Evolutionary conservation across 768 basidiomycete species (phyloP), one percentile per base, ranked within the genome.

Genomic region (Boletus huronensis): DNA sequence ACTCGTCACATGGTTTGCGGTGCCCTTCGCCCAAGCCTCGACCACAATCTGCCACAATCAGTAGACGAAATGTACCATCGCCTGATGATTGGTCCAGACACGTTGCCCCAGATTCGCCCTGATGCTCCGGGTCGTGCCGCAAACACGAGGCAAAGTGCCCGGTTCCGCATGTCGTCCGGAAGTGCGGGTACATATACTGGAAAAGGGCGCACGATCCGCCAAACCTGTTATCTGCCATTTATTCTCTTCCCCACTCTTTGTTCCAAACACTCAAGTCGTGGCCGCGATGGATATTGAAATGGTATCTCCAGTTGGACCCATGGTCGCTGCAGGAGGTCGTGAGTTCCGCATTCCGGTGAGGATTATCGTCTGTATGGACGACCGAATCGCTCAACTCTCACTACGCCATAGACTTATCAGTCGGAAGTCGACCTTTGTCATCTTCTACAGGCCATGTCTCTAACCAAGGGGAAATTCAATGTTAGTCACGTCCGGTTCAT

Each of bases 351-450:
- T 66, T 48, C 52, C 64, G 17, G 69, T 70, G 53, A 57, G 69
- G 8, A n/a, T 39, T 13, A 9, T 43, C 34, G 17, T 43, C 19
- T 43, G 19, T 25, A 34, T 13, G 36, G 9, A 44, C 6, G 34
- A 29, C 19, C 26, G 9, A 1, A 45, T 52, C 41, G 3, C 34
- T 57, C 50, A 36, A 44, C 62, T 38, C 55, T 46, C 40, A 31
- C 36, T 36, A 23, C 28, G 14, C 13, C 38, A 11, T 39, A 70
- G 69, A 53, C 57, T 40, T 72, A 64, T 54, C 62, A 64, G 38
- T 50, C 69, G 17, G 69, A 72, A 6, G 66, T 79, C 54, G 80
- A 84, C 65, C 71, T 85, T 26, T 84, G 83, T 62, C 73, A 76
- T 44, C 69, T 84, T 0, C 54, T 85, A 35, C 76, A 79, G 47